Base-by-base conservation (phyloP, 306 rosid species). In the Castanospermum australe region DNA sequence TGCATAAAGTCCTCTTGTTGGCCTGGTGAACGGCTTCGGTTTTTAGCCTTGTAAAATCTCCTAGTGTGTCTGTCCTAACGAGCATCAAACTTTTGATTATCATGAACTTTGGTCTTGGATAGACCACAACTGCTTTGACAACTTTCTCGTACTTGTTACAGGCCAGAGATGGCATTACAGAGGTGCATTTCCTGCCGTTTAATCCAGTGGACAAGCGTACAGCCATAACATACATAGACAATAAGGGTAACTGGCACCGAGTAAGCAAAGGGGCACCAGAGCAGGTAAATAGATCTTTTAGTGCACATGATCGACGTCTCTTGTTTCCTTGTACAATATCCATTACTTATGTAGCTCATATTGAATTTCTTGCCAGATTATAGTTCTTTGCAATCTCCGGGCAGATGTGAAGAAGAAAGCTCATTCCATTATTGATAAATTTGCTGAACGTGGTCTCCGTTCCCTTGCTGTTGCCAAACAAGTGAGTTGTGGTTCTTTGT, bases 141-240 rank as follows among this genome's bases (percentile, higher is more conserved):
- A 21, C 6, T 54, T 22, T 80, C 0, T 52, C 25, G 36, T 36
- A 15, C 66, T 17, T 28, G 15, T 25, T 67, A 39, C 82, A 92
- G 97, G 97, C 97, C 8, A 86, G 97, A 82, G 90, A 90, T 61
- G 90, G 90, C 21, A 87, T 92, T 25, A 84, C 12, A 22, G 97
- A 92, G 82, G 83, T 90, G 10, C 97, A 92, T 73, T 92, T 92
- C 86, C 73, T 92, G 70, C 97, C 97, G 65, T 92, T 92, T 17
- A 92, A 92, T 79, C 97, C 97, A 4, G 94, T 90, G 68, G 97
- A 90, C 21, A 92, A 92, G 86, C 92, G 97, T 25, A 90, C 97
- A 8, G 97, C 97, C 64, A 90, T 92, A 35, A 90, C 97, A 67
- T 92, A 87, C 77, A 81, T 85, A 6, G 97, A 92, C 65, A 6